A percentile compares a stretch with the other conserved stretches of the same genome.
Conservation (phyloP, 495 filamentous ascomycete genomes). For the Podospora pseudopauciseta region DNA sequence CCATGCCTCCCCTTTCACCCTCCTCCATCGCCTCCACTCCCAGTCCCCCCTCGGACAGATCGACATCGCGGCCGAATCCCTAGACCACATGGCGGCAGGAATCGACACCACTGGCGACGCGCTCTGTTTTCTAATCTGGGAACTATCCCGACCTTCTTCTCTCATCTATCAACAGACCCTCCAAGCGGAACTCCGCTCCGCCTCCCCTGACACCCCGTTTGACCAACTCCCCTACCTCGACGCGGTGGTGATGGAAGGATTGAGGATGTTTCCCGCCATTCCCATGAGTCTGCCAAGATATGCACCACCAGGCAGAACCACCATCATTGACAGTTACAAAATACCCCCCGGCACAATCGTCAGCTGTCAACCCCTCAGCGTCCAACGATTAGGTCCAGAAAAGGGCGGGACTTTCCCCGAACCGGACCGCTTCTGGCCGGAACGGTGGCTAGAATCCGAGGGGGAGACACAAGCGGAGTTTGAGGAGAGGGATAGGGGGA, state of each 20-base stretch:
- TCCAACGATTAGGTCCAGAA: slow-evolving; percentile 48
- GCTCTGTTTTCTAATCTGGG: slow-evolving; percentile 63
- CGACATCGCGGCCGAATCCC: slow-evolving; percentile 46
- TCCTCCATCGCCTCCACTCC: slow-evolving; percentile 42
- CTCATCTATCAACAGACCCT: slow-evolving; percentile 44
- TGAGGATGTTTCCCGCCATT: slow-evolving; percentile 60
- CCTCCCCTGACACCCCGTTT: slow-evolving; percentile 29
- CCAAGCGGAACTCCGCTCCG: slow-evolving; percentile 44
- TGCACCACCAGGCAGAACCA: slow-evolving; percentile 50
- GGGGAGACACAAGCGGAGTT: slow-evolving; percentile 22
- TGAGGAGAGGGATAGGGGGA: slow-evolving; percentile 33
- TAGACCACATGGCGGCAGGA: slow-evolving; percentile 57
- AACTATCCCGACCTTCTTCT: slow-evolving; percentile 55
- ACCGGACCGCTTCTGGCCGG: slow-evolving; percentile 55
- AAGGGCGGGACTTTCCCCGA: slow-evolving; percentile 47
- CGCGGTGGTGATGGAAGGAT: slow-evolving; percentile 57
- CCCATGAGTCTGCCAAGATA: slow-evolving; percentile 64
- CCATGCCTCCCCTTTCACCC: slow-evolving; percentile 41
- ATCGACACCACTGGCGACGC: slow-evolving; percentile 67
- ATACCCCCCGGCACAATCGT: slow-evolving; percentile 50
- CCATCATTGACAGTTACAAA: slow-evolving; percentile 42
- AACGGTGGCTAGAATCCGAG: slow-evolving; percentile 58
- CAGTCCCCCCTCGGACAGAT: slow-evolving; percentile 29
- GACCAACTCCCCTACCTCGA: slow-evolving; percentile 58
- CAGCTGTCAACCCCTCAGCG: slow-evolving; percentile 50